These are phyloP conservation scores for Solanum etuberosum DNA, from an alignment of 257 asterid species.

Conservation along the genomic window DNA sequence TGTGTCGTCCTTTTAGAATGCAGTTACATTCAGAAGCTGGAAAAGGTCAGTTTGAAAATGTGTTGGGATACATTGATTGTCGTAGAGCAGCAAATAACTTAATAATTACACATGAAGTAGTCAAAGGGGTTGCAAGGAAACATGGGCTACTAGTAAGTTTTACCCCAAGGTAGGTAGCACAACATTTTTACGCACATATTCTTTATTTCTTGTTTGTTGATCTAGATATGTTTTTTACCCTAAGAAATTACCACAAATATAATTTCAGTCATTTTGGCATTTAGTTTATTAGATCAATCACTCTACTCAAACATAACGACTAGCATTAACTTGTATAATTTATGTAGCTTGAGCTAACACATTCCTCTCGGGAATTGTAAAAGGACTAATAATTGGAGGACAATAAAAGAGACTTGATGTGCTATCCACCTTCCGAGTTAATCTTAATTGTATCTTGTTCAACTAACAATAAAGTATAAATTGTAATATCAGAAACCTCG, in stretches of 20 bases:
- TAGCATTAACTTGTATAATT: neutral
- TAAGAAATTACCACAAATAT: neutral
- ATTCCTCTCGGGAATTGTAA: neutral
- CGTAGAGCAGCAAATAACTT: constrained; percentile 59
- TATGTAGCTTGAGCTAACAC: neutral
- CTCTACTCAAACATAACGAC: neutral
- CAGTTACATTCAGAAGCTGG: constrained; percentile 87
- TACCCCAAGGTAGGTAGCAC: neutral
- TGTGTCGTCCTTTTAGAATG: neutral
- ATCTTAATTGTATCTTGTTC: neutral
- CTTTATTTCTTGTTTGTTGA: neutral
- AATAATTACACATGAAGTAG: constrained; percentile 58
- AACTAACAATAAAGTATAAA: neutral
- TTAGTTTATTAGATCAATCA: neutral
- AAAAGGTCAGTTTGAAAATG: constrained; percentile 74
- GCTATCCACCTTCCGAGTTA: neutral
- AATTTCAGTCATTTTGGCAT: neutral
- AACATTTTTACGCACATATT: no score
- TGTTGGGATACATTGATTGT: constrained; percentile 50
- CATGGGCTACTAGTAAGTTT: constrained; percentile 78
- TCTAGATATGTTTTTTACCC: neutral
- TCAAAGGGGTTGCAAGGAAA: constrained; percentile 71
- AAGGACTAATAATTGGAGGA: neutral
- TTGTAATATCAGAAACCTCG: neutral
- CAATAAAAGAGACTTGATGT: neutral